phyloP scores from a whole-genome alignment of 441 rosid genomes.

The Populus hybrid region DNA sequence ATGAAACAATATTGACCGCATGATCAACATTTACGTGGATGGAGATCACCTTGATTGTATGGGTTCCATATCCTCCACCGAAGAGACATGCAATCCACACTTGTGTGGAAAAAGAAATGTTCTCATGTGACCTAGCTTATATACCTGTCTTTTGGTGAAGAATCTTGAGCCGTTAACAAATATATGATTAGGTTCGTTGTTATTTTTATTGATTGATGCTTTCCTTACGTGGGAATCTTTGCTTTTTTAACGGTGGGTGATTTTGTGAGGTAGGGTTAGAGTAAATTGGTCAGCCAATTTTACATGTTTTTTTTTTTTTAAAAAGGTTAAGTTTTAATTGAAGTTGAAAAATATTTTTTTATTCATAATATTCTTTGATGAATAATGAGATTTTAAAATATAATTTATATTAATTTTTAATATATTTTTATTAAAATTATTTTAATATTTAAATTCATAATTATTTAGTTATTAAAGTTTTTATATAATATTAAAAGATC shows the following conservation, averaged over 20 bases:
- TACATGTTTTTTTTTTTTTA: too few relatives aligned
- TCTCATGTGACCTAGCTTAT: not conserved
- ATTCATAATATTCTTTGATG: too few relatives aligned
- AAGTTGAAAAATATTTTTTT: too few relatives aligned
- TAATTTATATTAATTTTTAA: too few relatives aligned
- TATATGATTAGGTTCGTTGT: not conserved
- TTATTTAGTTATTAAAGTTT: too few relatives aligned
- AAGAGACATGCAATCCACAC: not conserved
- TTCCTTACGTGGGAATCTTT: constrained; percentile 7
- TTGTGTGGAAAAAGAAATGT: not conserved
- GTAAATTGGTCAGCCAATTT: not conserved
- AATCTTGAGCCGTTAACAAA: constrained; percentile 18
- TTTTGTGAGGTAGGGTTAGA: not conserved
- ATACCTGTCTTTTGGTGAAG: not conserved
- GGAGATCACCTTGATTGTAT: not conserved
- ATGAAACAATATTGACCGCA: not conserved
- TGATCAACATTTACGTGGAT: not conserved
- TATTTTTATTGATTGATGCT: not conserved
- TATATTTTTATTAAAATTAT: too few relatives aligned
- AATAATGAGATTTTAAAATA: too few relatives aligned
- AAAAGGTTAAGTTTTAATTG: not conserved
- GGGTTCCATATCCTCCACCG: not conserved
- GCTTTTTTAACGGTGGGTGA: constrained; percentile 13
- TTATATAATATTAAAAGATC: not conserved
- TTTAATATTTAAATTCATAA: too few relatives aligned